Evolutionary conservation across 2,329 filamentous ascomycete genomes (phyloP).

Genomic region (Hysterium pulicare): DNA sequence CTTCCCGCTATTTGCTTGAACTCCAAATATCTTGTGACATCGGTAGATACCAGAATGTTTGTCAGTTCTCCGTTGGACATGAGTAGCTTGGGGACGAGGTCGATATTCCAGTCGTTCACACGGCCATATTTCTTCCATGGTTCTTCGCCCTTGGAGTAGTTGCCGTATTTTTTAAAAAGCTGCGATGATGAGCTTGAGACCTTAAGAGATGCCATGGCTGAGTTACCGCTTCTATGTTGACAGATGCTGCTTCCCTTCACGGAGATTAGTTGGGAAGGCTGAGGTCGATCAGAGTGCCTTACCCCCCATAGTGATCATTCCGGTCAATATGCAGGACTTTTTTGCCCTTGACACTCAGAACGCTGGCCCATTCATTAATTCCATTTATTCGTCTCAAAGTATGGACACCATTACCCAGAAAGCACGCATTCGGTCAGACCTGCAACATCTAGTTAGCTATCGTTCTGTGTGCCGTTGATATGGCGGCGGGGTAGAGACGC

Average conservation of each 20-base stretch:
- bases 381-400: neutral
- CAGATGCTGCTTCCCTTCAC: constrained; percentile 81
- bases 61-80: constrained; percentile 98
- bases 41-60: constrained; percentile 96
- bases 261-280: constrained; percentile 18
- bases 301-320: constrained; percentile 98
- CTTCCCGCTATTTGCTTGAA: constrained; percentile 77
- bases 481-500: constrained; percentile 48
- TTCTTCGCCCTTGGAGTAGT: constrained; percentile 73
- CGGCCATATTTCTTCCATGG: constrained; percentile 98
- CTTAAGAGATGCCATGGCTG: constrained; percentile 30
- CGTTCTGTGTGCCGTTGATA: constrained; percentile 21
- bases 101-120: constrained; percentile 98
- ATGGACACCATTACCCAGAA: constrained; percentile 66
- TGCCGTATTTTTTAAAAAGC: constrained; percentile 97
- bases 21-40: constrained; percentile 56
- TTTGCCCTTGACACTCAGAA: constrained; percentile 96
- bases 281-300: constrained; percentile 39
- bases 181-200: constrained; percentile 41
- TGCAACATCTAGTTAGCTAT: constrained; percentile 40
- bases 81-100: constrained; percentile 95
- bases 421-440: constrained; percentile 98
- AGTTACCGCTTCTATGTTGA: constrained; percentile 87
- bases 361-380: constrained; percentile 51
- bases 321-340: constrained; percentile 99